A percentile compares a stretch with the other conserved stretches of the same genome.
Evolutionary conservation across 768 basidiomycete species (phyloP).

Genomic region (Termitomyces sp.): DNA sequence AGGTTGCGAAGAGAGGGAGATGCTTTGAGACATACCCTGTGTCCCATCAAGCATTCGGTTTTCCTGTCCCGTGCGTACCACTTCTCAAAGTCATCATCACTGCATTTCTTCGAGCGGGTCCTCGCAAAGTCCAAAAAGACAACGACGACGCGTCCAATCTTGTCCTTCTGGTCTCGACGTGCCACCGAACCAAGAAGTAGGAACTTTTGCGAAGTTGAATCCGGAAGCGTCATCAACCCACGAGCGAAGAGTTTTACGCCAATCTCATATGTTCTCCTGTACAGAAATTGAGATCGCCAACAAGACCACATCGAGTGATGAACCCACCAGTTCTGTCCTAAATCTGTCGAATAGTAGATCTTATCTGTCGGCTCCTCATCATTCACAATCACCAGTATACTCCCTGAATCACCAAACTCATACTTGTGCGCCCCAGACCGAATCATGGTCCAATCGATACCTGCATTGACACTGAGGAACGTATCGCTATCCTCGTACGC

Average conservation of each 20-base stretch:
- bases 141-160: conserved; percentile 57
- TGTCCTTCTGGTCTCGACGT: conserved; percentile 48
- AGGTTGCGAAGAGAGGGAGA: not conserved
- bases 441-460: conserved; percentile 81
- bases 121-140: conserved; percentile 82
- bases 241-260: conserved; percentile 68
- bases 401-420: conserved; percentile 90
- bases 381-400: conserved; percentile 74
- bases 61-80: conserved; percentile 77
- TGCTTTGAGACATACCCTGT: conserved; percentile 52
- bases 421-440: conserved; percentile 80
- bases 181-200: conserved; percentile 77
- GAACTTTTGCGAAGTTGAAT: conserved; percentile 97
- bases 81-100: conserved; percentile 66
- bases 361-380: conserved; percentile 75
- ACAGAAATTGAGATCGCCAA: not conserved
- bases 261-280: conserved; percentile 67
- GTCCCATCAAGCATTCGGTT: conserved; percentile 88
- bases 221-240: conserved; percentile 84
- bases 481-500: conserved; percentile 88
- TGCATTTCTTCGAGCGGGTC: conserved; percentile 66
- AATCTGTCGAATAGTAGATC: conserved; percentile 75
- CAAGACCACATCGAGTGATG: not conserved
- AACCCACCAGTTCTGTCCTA: conserved; percentile 73
- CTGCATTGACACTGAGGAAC: conserved; percentile 88